A percentile compares a stretch with the other conserved stretches of the same genome.
Evolutionary conservation across 257 asterid genomes (phyloP).

Genomic region (Avicennia marina): DNA sequence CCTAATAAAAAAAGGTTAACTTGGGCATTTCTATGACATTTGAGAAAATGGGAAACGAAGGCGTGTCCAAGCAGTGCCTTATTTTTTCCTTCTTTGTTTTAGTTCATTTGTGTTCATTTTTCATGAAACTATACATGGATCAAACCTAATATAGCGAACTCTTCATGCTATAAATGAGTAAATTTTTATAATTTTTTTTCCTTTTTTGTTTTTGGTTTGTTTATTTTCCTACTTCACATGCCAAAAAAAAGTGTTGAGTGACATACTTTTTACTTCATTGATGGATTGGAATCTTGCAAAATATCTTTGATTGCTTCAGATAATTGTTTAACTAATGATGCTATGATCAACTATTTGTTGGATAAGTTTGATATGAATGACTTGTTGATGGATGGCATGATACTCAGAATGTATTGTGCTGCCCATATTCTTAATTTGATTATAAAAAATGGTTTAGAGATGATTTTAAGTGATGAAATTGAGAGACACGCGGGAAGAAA

Average conservation of each 20-base stretch:
- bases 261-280: background rate
- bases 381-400: background rate
- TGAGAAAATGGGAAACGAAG: too few species aligned
- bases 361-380: background rate
- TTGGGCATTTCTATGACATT: too few species aligned
- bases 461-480: background rate
- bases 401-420: background rate
- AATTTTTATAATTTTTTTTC: background rate
- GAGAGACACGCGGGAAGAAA: too few species aligned
- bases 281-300: slow-evolving; percentile 3
- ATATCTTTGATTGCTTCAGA: background rate
- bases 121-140: too few species aligned
- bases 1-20: too few species aligned
- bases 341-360: background rate
- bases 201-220: background rate
- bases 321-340: background rate
- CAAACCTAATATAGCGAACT: too few species aligned
- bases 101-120: too few species aligned
- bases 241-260: background rate
- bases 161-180: too few species aligned
- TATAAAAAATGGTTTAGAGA: slow-evolving; percentile 2
- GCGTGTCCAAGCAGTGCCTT: too few species aligned
- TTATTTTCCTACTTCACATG: background rate
- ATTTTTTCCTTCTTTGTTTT: too few species aligned
- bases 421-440: slow-evolving; percentile 12